A percentile compares a stretch with the other conserved stretches of the same genome.
These are phyloP conservation scores for Trichoderma brevicompactum DNA, from an alignment of 2,329 filamentous ascomycete species.

Conservation along the genomic window DNA sequence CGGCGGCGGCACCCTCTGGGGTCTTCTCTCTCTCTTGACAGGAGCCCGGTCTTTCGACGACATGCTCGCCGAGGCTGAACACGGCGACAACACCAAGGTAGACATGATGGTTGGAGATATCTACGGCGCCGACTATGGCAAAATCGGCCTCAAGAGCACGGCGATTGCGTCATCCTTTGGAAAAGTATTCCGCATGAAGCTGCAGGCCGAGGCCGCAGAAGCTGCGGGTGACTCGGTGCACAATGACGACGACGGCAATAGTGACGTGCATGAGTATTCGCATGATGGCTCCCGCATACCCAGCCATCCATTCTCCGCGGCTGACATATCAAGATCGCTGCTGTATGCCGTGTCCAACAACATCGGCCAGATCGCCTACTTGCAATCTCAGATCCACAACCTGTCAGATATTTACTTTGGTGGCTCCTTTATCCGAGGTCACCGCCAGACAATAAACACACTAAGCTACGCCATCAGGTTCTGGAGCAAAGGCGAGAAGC, in stretches of 20 bases:
- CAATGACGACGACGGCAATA: conserved; percentile 38
- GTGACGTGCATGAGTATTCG: conserved; percentile 47
- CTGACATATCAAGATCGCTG: conserved; percentile 88
- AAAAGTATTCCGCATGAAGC: conserved; percentile 93
- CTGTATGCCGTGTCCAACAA: conserved; percentile 97
- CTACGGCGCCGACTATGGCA: conserved; percentile 92
- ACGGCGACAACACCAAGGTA: conserved; percentile 88
- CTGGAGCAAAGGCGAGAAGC: conserved; percentile 92
- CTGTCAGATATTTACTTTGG: conserved; percentile 96
- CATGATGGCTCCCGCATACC: conserved; percentile 41
- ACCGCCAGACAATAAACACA: conserved; percentile 97
- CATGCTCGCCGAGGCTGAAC: conserved; percentile 90
- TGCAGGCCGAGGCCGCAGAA: conserved; percentile 80
- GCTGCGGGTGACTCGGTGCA: conserved; percentile 65
- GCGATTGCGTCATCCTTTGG: conserved; percentile 97
- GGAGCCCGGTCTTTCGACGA: conserved; percentile 96
- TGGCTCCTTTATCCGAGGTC: conserved; percentile 93
- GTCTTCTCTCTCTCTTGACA: conserved; percentile 85
- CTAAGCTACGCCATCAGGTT: conserved; percentile 96
- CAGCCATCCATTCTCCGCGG: conserved; percentile 63
- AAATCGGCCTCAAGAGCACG: conserved; percentile 93
- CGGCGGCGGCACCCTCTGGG: conserved; percentile 97
- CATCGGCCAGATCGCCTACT: conserved; percentile 94
- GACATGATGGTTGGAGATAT: conserved; percentile 98
- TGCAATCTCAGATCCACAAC: conserved; percentile 95